Base-by-base conservation (phyloP, 1,284 basidiomycete species). In the Takashimella koratensis region DNA sequence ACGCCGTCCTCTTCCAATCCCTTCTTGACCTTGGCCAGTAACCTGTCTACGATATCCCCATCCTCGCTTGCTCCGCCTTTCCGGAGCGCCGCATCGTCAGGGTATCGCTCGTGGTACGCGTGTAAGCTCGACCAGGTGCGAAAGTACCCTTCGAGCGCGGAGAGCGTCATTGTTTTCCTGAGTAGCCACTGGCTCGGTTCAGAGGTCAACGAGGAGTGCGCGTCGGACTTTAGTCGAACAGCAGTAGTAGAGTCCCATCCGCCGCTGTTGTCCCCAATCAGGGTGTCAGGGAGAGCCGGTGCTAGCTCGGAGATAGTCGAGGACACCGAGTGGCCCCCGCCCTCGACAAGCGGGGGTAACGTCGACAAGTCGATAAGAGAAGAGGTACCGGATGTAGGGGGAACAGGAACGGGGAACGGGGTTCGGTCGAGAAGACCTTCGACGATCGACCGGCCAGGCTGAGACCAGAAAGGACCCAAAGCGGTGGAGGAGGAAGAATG, bases 391-490 rank as follows among this genome's bases (percentile, higher is more conserved):
- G 23, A 25, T 23, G 19, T 21, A 10, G 27, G 25, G 5, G 19
- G 25, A n/a, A 11, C 57, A 58, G 26, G 62, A 51, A 74, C 65
- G 0, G 87, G 84, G 54, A 84, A 81, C 0, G 86, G 86, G 12
- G 92, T 80, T 25, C 83, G 83, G 5, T 83, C 76, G 0, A 92
- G 80, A 60, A 88, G 83, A 10, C 81, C 80, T 47, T 89, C 86
- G 19, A 92, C 77, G 58, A 91, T 86, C 0, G 80, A 80, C 8
- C 90, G 80, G 1, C 90, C 90, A 0, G 90, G 90, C 48, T 86
- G 84, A 60, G 90, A 80, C 82, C 88, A 93, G 67, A 89, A 83
- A 1, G 83, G 81, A 0, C 88, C 89, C 1, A 91, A 69, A 20
- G 81, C 83, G n/a, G 77, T 77, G 0, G 53, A 6, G 40, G 47